phyloP scores from a whole-genome alignment of 345 rosid genomes.

The Acer yangbiense region DNA sequence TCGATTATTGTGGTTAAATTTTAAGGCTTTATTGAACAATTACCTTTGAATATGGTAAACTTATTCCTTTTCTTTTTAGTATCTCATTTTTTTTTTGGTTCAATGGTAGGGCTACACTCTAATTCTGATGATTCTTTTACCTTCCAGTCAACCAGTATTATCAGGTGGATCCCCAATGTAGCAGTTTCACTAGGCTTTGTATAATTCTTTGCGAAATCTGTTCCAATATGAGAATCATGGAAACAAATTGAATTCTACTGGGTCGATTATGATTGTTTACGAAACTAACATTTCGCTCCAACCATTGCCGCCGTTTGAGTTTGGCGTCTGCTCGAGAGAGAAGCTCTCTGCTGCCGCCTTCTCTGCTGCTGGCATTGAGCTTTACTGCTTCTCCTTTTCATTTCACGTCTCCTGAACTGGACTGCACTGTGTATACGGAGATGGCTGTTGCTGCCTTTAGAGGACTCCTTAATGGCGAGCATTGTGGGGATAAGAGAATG shows the following conservation, averaged over 20 bases:
- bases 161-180: conserved; percentile 22
- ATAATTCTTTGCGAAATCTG: not conserved
- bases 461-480: conserved; percentile 44
- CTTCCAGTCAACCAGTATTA: conserved; percentile 4
- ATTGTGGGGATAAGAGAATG: conserved; percentile 35
- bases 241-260: conserved; percentile 11
- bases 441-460: conserved; percentile 62
- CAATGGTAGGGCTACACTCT: not conserved
- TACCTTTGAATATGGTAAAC: too few species aligned
- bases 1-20: too few species aligned
- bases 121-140: not conserved
- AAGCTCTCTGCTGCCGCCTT: conserved; percentile 34
- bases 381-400: conserved; percentile 20
- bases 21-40: not conserved
- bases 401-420: conserved; percentile 43
- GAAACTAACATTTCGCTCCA: conserved; percentile 6
- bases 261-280: conserved; percentile 23
- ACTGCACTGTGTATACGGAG: conserved; percentile 47
- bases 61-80: not conserved
- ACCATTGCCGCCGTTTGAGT: conserved; percentile 28
- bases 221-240: conserved; percentile 7
- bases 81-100: not conserved
- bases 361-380: conserved; percentile 1
- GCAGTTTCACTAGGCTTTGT: conserved; percentile 14
- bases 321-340: conserved; percentile 30